Evolutionary conservation across 2,329 filamentous ascomycete genomes (phyloP), one percentile per base, ranked within the genome.

Genomic region (Diaporthe caulivora): DNA sequence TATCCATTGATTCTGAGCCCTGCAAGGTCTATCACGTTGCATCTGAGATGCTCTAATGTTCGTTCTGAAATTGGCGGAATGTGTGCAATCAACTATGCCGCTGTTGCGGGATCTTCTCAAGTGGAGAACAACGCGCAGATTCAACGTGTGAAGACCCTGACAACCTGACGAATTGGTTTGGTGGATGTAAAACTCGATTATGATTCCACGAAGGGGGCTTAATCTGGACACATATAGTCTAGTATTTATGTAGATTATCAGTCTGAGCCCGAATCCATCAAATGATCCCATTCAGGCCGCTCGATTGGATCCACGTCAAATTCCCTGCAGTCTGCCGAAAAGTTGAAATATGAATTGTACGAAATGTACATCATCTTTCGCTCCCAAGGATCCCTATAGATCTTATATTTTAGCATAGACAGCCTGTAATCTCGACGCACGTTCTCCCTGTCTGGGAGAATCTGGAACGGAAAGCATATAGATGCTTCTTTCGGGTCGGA

Each of bases 331-430:
- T 64, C 42, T 0, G 8, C 17, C 24, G 57, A 26, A 15, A 17
- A 17, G 37, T 29, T 26, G 15, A 26, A 29, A 18, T 44, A 60
- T 2, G 8, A 26, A 10, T 13, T 6, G 6, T 31, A 64, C 6
- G 42, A 24, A 1, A 2, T 10, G 11, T 34, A 49, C 42, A 64
- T 24, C 42, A 64, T 49, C 26, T 64, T 64, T 24, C 21, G 10
- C 21, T 64, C 58, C 58, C 42, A 64, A n/a, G 58, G 58, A 2
- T 64, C 42, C 18, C 40, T 13, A 15, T 64, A 64, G 26, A 49
- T 49, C 18, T 64, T 64, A 5, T 24, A 64, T 5, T 64, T 64
- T 24, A 40, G 58, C 26, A 34, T 64, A 34, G 42, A 64, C 4
- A 64, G 26, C 34, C 42, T 64, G 26, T 17, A 49, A n/a, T 34